Evolutionary conservation across 805 yeast species (phyloP), one percentile per base, ranked within the genome.

Genomic region (Candida montana): DNA sequence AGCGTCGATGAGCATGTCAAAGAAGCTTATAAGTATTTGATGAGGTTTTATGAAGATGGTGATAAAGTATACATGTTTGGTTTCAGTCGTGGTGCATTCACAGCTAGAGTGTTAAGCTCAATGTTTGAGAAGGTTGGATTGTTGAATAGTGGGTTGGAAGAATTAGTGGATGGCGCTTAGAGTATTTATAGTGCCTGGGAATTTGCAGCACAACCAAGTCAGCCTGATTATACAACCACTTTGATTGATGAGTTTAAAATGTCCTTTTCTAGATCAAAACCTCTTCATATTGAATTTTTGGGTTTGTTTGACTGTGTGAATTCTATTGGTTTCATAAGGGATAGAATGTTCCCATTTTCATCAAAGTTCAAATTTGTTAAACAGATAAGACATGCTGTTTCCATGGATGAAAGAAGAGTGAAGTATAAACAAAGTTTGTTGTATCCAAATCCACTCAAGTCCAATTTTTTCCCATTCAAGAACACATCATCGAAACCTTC

Each of bases 271-370:
- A 58, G 77, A 36, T 50, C 63, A 5, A 57, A 62, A 5, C 50
- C 58, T 2, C 72, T 77, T 4, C 52, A 51, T 8, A 67, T 81
- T 36, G 71, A 72, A 47, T 78, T 79, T 45, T 73, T 81, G 70
- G 88, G 88, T 0, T 57, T 81, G 16, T 81, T 82, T 72, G 89
- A 81, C 59, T 75, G 85, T 0, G 78, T 81, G 16, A 79, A 78
- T 53, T 79, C 86, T 1, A 79, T 80, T 17, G 88, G 88, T 0
- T 50, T 79, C 9, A 42, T 80, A 4, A 63, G 77, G 32, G 84
- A 79, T 51, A 59, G 76, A 31, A 47, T 76, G 54, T 81, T 80
- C 47, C 85, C 86, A 0, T 77, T 66, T 47, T 68, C 81, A 1
- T 71, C 78, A 2, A 63, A 71, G 37, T 65, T 75, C 33, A 60